Evolutionary conservation across 495 filamentous ascomycete species (phyloP).

Genomic region (Trichoderma erinaceum): DNA sequence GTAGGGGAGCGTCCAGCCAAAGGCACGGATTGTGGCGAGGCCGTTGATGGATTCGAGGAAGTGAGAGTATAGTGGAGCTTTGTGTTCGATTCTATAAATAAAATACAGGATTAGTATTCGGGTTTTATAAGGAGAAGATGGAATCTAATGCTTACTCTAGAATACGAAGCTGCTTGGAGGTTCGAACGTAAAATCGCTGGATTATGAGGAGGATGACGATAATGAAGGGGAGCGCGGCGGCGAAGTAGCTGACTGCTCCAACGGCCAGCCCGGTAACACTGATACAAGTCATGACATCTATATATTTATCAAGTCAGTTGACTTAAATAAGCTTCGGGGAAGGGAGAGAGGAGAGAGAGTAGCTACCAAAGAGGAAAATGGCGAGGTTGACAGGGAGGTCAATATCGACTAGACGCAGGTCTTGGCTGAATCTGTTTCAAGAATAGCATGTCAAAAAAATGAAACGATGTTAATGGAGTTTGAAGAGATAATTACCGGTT

Average conservation of each 20-base stretch:
- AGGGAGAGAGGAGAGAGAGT: neutral
- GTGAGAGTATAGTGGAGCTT: conserved; percentile 33
- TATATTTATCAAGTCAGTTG: neutral
- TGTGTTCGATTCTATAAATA: conserved; percentile 31
- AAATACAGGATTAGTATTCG: conserved; percentile 23
- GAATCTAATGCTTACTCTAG: conserved; percentile 36
- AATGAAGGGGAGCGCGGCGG: conserved; percentile 23
- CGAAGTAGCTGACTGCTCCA: conserved; percentile 32
- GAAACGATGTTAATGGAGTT: neutral
- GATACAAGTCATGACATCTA: conserved; percentile 23
- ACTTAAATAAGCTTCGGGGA: neutral
- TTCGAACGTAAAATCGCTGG: conserved; percentile 51
- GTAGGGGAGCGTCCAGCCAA: conserved; percentile 39
- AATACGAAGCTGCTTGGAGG: conserved; percentile 51
- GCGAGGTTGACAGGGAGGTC: conserved; percentile 20
- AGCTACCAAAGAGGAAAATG: conserved; percentile 12
- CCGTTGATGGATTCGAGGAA: conserved; percentile 46
- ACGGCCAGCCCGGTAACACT: conserved; percentile 22
- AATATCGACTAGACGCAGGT: conserved; percentile 25
- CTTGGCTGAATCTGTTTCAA: conserved; percentile 28
- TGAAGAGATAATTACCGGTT: conserved; percentile 17
- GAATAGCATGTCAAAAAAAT: neutral
- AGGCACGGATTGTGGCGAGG: conserved; percentile 44
- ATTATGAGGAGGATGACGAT: conserved; percentile 39
- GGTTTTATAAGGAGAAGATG: neutral